A percentile compares a stretch with the other conserved stretches of the same genome.
Conservation (phyloP, 2,329 filamentous ascomycete genomes). For the Cladosporium sp. region DNA sequence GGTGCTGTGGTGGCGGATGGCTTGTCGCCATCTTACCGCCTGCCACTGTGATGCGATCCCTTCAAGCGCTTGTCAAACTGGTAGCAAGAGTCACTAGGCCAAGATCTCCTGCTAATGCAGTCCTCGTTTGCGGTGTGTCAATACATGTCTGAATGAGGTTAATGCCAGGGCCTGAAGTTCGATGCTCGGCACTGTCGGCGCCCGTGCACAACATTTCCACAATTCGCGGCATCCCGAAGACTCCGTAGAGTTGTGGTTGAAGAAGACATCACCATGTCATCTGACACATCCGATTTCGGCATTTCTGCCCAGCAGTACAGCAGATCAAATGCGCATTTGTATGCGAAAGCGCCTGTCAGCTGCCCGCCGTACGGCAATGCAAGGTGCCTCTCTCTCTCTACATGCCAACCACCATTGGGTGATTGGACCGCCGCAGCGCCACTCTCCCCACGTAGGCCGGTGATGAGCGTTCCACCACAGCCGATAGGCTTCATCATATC, state of each 20-base stretch:
- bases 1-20: neutral
- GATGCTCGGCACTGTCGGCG: neutral
- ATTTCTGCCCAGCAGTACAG: neutral
- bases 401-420: no score
- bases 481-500: conserved; percentile 1
- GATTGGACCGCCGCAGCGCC: no score
- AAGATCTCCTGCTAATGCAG: neutral
- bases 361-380: no score
- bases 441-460: neutral
- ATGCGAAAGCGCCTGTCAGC: conserved; percentile 1
- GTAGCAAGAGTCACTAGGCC: neutral
- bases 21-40: neutral
- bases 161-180: neutral
- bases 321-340: neutral
- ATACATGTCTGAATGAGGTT: neutral
- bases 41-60: no score
- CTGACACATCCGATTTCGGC: neutral
- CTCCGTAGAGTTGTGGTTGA: neutral
- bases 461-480: neutral
- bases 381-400: no score
- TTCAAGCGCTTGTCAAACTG: neutral
- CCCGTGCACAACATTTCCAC: neutral
- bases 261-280: neutral
- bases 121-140: neutral
- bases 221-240: neutral